These are phyloP conservation scores for Xylariaceae sp. DNA, from an alignment of 2,329 filamentous ascomycete genomes.

Conservation along the genomic window DNA sequence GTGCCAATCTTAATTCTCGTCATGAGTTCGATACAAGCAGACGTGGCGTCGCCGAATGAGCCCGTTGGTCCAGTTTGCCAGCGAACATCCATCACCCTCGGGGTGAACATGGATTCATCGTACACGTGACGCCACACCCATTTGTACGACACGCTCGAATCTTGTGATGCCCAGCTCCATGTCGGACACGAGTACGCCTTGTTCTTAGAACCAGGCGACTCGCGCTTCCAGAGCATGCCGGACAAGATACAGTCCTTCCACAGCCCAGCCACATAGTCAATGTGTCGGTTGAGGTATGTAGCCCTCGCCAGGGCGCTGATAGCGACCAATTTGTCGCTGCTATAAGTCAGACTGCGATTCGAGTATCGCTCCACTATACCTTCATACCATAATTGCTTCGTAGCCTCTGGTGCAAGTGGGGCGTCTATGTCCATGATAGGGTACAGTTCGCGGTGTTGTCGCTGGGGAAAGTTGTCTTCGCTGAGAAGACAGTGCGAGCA, in stretches of 20 bases:
- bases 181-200: background rate
- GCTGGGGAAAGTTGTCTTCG: slow-evolving; percentile 2
- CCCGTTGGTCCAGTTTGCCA: too few relatives aligned
- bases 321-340: slow-evolving; percentile 5
- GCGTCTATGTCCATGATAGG: background rate
- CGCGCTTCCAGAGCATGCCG: background rate
- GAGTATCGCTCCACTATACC: slow-evolving; percentile 6
- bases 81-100: too few relatives aligned
- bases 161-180: too few relatives aligned
- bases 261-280: background rate
- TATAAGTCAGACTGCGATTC: slow-evolving; percentile 4
- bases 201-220: background rate
- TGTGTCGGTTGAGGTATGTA: background rate
- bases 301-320: background rate
- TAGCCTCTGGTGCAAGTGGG: background rate
- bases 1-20: too few relatives aligned
- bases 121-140: too few relatives aligned
- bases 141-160: too few relatives aligned
- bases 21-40: too few relatives aligned
- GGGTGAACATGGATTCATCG: too few relatives aligned
- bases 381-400: background rate
- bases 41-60: too few relatives aligned
- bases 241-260: background rate
- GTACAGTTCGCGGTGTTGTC: background rate
- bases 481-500: slow-evolving; percentile 5